Evolutionary conservation across 495 filamentous ascomycete species (phyloP), one percentile per base, ranked within the genome.

Genomic region (Echria macrotheca): DNA sequence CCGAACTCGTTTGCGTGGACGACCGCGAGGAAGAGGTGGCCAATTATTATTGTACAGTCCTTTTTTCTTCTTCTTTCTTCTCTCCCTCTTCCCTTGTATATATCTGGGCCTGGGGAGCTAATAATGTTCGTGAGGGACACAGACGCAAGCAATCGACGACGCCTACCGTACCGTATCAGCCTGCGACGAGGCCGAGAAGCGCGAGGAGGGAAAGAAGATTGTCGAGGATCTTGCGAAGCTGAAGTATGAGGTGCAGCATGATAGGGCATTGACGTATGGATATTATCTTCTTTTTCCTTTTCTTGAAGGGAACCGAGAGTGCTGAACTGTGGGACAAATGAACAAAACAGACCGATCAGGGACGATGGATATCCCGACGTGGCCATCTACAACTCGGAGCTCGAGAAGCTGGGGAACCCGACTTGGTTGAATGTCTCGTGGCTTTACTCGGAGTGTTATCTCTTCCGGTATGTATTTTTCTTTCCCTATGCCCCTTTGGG

Each of bases 141-240:
- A 96, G 91, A 97, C 93, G 14, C 82, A 89, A 65, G 90, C 86
- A 22, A 96, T 98, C 63, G 91, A 97, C 63, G 90, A 97, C 63
- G 75, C 91, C 17, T 90, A 96, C 68, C 85, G 85, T 4, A 77
- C 85, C 15, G 82, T 89, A 0, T 75, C 75, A 17, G 69, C 73
- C 22, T 76, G 77, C 18, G 71, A 73, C 10, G 80, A 87, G 26
- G 63, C 77, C 1, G 80, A 78, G 31, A 85, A 87, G 64, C 63
- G 68, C 12, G 77, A 76, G 21, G 93, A 98, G 58, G 93, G 93
- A 51, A 96, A 95, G 69, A 70, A 65, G 52, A 93, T 98, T 51
- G 77, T 95, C 29, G 82, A 83, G 63, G 78, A 84, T 44, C 72
- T 98, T 1, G 84, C 86, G 11, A 80, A 76, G 58, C 74, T 98